A percentile compares a stretch with the other conserved stretches of the same genome.
phyloP scores from a whole-genome alignment of 2,329 filamentous ascomycete species.

The Xylariaceae sp. region DNA sequence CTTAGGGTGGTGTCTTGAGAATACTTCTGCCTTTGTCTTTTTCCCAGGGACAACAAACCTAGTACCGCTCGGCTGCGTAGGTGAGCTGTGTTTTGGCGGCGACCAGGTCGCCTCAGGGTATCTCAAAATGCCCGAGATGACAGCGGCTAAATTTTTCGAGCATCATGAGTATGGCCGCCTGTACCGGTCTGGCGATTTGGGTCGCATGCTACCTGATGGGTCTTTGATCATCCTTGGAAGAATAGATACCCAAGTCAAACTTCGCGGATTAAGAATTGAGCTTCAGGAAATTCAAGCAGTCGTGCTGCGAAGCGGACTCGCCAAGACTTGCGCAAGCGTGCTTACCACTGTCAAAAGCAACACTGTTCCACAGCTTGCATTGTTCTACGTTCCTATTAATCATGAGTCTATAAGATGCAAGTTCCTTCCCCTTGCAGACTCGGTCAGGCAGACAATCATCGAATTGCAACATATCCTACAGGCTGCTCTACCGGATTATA shows the following conservation, averaged over 20 bases:
- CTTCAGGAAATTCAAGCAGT: conserved; percentile 72
- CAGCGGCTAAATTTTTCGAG: conserved; percentile 66
- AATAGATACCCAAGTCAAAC: conserved; percentile 78
- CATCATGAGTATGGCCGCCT: conserved; percentile 71
- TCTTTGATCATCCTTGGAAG: conserved; percentile 74
- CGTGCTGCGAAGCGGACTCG: conserved; percentile 54
- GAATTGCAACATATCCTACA: conserved; percentile 58
- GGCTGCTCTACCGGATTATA: conserved; percentile 68
- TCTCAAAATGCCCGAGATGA: conserved; percentile 65
- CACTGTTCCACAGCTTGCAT: conserved; percentile 58
- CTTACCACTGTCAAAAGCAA: conserved; percentile 49
- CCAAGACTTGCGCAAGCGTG: conserved; percentile 67
- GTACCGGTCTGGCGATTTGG: conserved; percentile 83
- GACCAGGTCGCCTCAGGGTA: conserved; percentile 77
- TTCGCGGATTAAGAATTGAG: conserved; percentile 80
- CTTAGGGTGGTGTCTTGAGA: conserved; percentile 73
- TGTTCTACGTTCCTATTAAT: conserved; percentile 65
- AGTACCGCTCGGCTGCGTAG: conserved; percentile 71
- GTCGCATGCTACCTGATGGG: conserved; percentile 75
- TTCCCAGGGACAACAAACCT: conserved; percentile 47
- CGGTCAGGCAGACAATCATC: conserved; percentile 38
- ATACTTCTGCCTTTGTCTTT: conserved; percentile 75
- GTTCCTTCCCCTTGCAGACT: conserved; percentile 42
- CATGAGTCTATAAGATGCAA: conserved; percentile 34
- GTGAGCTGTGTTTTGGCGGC: conserved; percentile 86